phyloP scores from a whole-genome alignment of 2,329 filamentous ascomycete genomes.

The Lachnellula hyalina region DNA sequence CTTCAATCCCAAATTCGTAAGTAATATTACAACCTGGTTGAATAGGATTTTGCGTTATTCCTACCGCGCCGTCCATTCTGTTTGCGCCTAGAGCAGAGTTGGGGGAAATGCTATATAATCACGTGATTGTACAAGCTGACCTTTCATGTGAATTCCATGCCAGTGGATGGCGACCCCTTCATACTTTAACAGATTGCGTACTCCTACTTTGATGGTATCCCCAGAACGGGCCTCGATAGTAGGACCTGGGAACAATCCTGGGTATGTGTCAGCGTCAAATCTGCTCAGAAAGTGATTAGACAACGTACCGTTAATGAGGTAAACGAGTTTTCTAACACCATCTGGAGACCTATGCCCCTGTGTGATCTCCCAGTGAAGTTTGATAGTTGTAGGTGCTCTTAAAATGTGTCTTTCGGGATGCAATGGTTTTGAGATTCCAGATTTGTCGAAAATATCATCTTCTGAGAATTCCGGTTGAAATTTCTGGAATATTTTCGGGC shows the following conservation, averaged over 20 bases:
- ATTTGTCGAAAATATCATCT: not conserved
- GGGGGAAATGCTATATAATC: not conserved
- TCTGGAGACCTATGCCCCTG: conserved; percentile 36
- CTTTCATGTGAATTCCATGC: conserved; percentile 41
- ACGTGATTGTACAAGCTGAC: conserved; percentile 21
- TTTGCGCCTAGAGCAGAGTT: conserved; percentile 18
- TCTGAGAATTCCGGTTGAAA: not conserved
- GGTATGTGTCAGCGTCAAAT: not conserved
- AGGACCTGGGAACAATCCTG: conserved; percentile 39
- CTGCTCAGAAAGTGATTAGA: not conserved
- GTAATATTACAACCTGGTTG: not conserved
- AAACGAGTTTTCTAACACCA: conserved; percentile 42
- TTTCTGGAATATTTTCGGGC: not conserved
- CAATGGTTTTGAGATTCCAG: conserved; percentile 18
- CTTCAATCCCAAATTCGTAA: conserved; percentile 5
- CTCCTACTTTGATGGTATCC: conserved; percentile 38
- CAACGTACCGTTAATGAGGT: conserved; percentile 42
- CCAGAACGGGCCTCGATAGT: conserved; percentile 43
- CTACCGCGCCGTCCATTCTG: conserved; percentile 10
- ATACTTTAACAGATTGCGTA: conserved; percentile 36
- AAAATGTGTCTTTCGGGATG: conserved; percentile 39
- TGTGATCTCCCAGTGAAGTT: conserved; percentile 37
- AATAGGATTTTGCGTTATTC: conserved; percentile 8
- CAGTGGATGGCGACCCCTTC: conserved; percentile 41
- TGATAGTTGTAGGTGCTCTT: conserved; percentile 30